Conservation (phyloP, 1,284 basidiomycete species). For the Malassezia yamatoensis region DNA sequence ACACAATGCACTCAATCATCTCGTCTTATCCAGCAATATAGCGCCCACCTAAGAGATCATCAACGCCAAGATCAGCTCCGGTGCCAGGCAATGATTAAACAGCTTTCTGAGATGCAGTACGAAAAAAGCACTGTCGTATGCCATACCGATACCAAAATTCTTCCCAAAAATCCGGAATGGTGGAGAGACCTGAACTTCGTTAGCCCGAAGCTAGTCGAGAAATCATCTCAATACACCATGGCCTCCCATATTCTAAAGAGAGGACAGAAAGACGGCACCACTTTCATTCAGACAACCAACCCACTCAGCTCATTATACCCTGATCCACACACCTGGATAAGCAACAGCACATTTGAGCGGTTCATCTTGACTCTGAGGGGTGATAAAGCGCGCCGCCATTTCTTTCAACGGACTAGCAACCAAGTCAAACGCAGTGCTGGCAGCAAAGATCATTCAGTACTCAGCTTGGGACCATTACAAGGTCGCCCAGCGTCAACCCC, state of each 20-base stretch:
- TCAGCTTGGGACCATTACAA: conserved; percentile 8
- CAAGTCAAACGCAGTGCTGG: not conserved
- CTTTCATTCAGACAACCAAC: conserved; percentile 41
- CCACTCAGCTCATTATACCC: conserved; percentile 24
- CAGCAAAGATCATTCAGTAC: not conserved
- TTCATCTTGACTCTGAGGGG: conserved; percentile 23
- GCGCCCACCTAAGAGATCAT: not conserved
- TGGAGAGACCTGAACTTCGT: conserved; percentile 16
- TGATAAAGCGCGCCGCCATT: conserved; percentile 6
- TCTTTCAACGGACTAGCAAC: conserved; percentile 13
- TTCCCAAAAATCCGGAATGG: not conserved
- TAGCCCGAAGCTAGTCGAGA: not conserved
- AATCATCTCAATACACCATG: conserved; percentile 23
- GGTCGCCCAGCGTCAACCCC: not conserved
- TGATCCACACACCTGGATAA: conserved; percentile 13
- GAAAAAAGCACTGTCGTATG: conserved; percentile 14
- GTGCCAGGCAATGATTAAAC: not conserved
- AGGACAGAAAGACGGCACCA: not conserved
- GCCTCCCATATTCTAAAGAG: conserved; percentile 31
- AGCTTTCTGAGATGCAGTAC: not conserved
- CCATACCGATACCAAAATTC: conserved; percentile 7
- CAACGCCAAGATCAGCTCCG: not conserved
- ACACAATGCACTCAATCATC: conserved; percentile 8
- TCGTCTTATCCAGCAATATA: not conserved
- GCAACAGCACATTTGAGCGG: conserved; percentile 26